These are phyloP conservation scores for Fusarium tjaetaba DNA, from an alignment of 2,329 filamentous ascomycete genomes.

Conservation along the genomic window DNA sequence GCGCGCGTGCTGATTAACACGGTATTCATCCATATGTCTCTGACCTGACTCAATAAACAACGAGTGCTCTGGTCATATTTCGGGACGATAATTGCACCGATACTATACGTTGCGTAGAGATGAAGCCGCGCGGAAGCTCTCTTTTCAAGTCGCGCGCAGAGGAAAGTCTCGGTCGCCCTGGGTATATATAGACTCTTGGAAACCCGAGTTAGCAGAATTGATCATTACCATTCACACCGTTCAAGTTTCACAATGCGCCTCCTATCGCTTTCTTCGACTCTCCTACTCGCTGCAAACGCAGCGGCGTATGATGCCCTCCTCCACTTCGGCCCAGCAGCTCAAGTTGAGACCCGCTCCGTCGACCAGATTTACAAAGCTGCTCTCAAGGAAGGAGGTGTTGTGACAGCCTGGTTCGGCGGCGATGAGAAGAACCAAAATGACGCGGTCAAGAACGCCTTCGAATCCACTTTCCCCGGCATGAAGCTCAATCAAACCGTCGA, in stretches of 20 bases:
- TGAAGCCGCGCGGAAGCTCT: neutral
- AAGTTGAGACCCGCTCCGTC: neutral
- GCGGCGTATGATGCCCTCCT: neutral
- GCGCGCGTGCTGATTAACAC: neutral
- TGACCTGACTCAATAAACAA: rapidly evolving
- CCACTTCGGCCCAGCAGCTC: neutral
- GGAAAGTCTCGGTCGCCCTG: neutral
- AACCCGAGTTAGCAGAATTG: neutral
- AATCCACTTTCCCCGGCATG: neutral
- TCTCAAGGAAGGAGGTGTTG: neutral
- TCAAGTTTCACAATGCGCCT: neutral
- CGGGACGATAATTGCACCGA: neutral
- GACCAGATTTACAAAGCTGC: neutral
- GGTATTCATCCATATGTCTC: neutral
- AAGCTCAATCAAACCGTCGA: neutral
- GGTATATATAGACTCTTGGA: neutral
- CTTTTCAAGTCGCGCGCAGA: rapidly evolving
- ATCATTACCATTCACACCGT: rapidly evolving
- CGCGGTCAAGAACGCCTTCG: neutral
- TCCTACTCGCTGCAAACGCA: neutral
- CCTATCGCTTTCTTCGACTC: rapidly evolving
- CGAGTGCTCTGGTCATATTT: rapidly evolving
- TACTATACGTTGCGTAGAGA: neutral
- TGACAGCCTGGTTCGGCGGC: neutral
- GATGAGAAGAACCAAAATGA: neutral